Base-by-base conservation (phyloP, 495 filamentous ascomycete genomes). In the Jackrogersella minutella region DNA sequence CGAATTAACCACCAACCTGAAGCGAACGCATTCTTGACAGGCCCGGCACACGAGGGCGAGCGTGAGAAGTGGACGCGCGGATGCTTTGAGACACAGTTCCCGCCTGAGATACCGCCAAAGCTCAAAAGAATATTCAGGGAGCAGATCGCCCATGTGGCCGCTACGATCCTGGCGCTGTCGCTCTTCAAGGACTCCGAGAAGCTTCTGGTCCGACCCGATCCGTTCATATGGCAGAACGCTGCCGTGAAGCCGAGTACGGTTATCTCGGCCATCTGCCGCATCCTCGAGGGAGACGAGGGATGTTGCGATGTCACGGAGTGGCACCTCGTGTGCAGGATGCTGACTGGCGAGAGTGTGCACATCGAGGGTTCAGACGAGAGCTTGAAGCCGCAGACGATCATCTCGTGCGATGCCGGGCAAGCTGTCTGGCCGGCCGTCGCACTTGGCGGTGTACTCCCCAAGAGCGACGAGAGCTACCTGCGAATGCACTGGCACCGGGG, bases 251-350 rank as follows among this genome's bases (percentile, higher is more conserved):
- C 51, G 14, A 62, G 58, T 43, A 62, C 58, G 31, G 51, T 67
- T 13, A 53, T 67, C 19, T 51, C 57, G 36, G 64, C 58, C 2
- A 58, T 62, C 5, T 49, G 4, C 7, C 34, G 26, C 2, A 13
- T 52, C 1, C 39, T 56, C 5, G 5, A 30, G 1, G 13, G 7
- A 1, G 8, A 51, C 21, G 13, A 49, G 19, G 57, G 26, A 6
- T 62, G 64, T 34, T 62, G 58, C 22, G 64, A 67, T 21, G 57
- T 52, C 1, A 17, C 17, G 36, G 64, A 67, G 22, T 61, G 64
- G 64, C 63, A 67, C 14, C 57, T 43, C 14, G 44, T 53, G n/a
- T 67, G 57, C 13, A 31, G 64, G 14, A 57, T 16, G 11, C 24
- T 67, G 5, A 40, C 58, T 2, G 58, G 64, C 0, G 64, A 44